These are phyloP conservation scores for Nitzschia palea DNA, from an alignment of 108 stramenopile genomes.

Conservation along the genomic window DNA sequence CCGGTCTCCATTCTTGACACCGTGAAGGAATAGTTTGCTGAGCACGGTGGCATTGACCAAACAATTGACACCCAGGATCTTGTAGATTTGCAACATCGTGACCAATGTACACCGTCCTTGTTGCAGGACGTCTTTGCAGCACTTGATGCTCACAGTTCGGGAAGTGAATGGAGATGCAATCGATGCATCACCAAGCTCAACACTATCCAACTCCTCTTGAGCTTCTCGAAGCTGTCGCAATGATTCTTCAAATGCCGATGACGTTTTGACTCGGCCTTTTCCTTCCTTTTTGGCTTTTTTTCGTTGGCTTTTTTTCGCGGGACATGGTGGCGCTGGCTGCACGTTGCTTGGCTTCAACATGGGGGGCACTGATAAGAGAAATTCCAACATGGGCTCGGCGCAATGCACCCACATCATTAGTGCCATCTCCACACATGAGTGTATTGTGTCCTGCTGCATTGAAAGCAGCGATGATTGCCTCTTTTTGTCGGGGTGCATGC, in stretches of 20 bases:
- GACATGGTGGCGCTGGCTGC: conserved; percentile 46
- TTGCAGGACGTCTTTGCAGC: conserved; percentile 86
- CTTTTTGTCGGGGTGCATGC: conserved; percentile 96
- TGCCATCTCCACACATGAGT: conserved; percentile 99
- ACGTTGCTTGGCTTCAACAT: conserved; percentile 86
- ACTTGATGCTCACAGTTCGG: conserved; percentile 78
- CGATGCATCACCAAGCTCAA: conserved; percentile 95
- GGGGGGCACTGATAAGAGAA: conserved; percentile 91
- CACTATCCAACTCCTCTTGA: conserved; percentile 68
- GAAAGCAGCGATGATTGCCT: conserved; percentile 88
- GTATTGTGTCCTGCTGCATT: conserved; percentile 80
- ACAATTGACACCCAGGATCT: conserved; percentile 97
- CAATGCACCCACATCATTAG: conserved; percentile 97
- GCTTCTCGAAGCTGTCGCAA: conserved; percentile 69
- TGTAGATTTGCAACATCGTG: conserved; percentile 93
- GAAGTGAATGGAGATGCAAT: conserved; percentile 98
- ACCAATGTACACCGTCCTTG: conserved; percentile 96
- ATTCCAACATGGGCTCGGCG: conserved; percentile 97
- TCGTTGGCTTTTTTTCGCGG: conserved; percentile 46
- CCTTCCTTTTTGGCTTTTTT: conserved; percentile 41
- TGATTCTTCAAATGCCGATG: conserved; percentile 44
- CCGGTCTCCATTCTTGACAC: conserved; percentile 96
- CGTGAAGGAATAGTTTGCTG: conserved; percentile 87
- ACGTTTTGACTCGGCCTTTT: conserved; percentile 31
- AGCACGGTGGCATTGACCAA: conserved; percentile 93